Evolutionary conservation across 129 eudicot species (phyloP), one percentile per base, ranked within the genome.

Genomic region (Flaveria bidentis): DNA sequence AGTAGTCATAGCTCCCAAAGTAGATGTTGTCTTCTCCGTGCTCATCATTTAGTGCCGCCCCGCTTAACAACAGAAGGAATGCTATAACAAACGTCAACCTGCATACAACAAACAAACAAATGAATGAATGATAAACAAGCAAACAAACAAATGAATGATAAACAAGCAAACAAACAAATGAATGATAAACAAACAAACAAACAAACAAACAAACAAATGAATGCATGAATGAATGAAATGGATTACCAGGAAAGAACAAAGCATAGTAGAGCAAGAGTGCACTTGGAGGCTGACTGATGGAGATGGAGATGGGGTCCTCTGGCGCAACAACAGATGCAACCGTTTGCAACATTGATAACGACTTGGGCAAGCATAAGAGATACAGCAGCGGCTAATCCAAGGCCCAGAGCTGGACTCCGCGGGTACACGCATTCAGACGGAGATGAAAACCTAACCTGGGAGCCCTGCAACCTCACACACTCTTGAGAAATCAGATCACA

Each of bases 31-130:
- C 94, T 57, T 82, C 88, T 6, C 92, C 88, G 41, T 90, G 96
- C 71, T 86, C 86, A 73, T 88, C 92, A 52, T 90, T 92, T 33
- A 92, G 86, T 13, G 94, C 92, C 9, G 98, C 98, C 23, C 95
- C 98, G 6, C 88, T 87, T 45, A 92, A 85, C 70, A 92, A 49
- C 67, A 92, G 80, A 61, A 92, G 92, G 78, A 90, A 92, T 5
- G 98, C 96, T 64, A 88, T 58, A 17, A 88, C 94, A 82, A 90
- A 92, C 41, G 94, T 88, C 75, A 90, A 88, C 98, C 98, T 92
- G 91, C 88, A 82, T 30, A 30, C 36, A 30, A 30, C 4, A 30
- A 0, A 30, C 4, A 30, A 30, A 28, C 0, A 28, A 28, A 28
- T n/a, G n/a, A n/a, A n/a, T n/a, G n/a, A n/a, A n/a, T n/a, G n/a